Base-by-base conservation (phyloP, 78 protist species). In the Dictyostelium intermedium region DNA sequence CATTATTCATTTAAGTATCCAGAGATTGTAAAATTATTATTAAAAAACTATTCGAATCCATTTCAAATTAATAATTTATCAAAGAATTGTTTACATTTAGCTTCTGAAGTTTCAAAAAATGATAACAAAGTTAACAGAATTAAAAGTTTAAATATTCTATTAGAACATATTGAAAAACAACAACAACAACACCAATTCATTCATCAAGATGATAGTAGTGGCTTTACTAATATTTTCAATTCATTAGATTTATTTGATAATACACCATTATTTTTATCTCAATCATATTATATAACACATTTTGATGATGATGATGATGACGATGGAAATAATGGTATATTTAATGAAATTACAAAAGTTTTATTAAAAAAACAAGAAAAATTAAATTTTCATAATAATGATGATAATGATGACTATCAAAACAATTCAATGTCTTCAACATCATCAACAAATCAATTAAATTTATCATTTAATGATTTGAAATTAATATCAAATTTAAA, bases 191-290 rank as follows among this genome's bases (percentile, higher is more conserved):
- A n/a, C n/a, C n/a, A n/a, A 56, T 20, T 39, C 4, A 6, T 6
- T 23, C 69, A 74, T 74, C 81, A 37, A 14, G 5, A 37, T 37
- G n/a, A 74, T 23, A 35, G 30, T 5, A 3, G 37, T 5, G 18
- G 23, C 41, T 25, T 41, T 14, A 77, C 13, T 11, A 34, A 45
- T 32, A 13, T n/a, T 37, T 45, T 80, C 0, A 80, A 80, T 27
- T 2, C 25, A 3, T 43, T 2, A 13, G 84, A 80, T 50, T 45
- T 80, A 50, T 80, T 80, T 32, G 84, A 63, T 9, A 80, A 80
- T 47, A 80, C 72, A 23, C 47, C 84, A 30, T 80, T 80, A 80
- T n/a, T n/a, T 20, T 13, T 80, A 45, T 47, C 69, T 25, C 69
- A 47, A 47, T 35, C 25, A 25, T 14, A 80, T 47, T 30, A 1